These are phyloP conservation scores for Didymellaceae sp. DNA, from an alignment of 2,329 filamentous ascomycete species.

Conservation along the genomic window DNA sequence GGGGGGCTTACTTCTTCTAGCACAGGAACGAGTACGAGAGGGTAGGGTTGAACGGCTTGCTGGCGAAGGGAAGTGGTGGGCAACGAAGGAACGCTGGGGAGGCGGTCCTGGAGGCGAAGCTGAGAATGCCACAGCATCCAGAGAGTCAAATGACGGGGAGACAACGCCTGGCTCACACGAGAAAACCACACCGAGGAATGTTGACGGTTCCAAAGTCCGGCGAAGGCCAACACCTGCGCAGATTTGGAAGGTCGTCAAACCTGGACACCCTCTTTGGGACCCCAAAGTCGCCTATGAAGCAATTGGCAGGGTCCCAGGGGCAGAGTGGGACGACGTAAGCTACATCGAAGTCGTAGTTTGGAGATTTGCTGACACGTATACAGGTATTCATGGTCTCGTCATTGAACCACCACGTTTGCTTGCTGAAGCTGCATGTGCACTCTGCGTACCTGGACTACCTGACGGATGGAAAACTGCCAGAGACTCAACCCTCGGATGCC, in stretches of 20 bases:
- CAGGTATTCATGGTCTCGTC: conserved; percentile 68
- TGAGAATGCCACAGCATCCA: conserved; percentile 40
- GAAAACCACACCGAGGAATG: conserved; percentile 40
- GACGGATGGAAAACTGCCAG: conserved; percentile 50
- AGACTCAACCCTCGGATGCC: conserved; percentile 31
- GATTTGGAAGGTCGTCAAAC: conserved; percentile 61
- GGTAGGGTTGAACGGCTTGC: conserved; percentile 57
- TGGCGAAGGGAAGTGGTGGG: conserved; percentile 68
- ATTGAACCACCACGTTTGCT: conserved; percentile 67
- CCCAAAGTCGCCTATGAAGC: conserved; percentile 62
- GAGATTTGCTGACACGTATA: conserved; percentile 2
- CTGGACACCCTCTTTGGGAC: conserved; percentile 62
- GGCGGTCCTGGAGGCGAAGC: conserved; percentile 58
- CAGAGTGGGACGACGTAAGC: conserved; percentile 62
- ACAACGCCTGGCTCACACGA: conserved; percentile 40
- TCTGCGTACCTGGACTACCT: conserved; percentile 63
- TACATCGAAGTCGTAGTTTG: not conserved
- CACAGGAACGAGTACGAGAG: conserved; percentile 66
- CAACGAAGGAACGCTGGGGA: conserved; percentile 62
- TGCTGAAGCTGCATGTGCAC: conserved; percentile 65
- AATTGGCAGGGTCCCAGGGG: conserved; percentile 59
- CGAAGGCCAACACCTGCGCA: conserved; percentile 56
- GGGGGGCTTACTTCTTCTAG: conserved; percentile 62
- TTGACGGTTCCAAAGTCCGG: conserved; percentile 39
- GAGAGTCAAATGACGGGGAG: conserved; percentile 34